These are phyloP conservation scores for Cadophora gregata DNA, from an alignment of 2,329 filamentous ascomycete species.

Conservation along the genomic window DNA sequence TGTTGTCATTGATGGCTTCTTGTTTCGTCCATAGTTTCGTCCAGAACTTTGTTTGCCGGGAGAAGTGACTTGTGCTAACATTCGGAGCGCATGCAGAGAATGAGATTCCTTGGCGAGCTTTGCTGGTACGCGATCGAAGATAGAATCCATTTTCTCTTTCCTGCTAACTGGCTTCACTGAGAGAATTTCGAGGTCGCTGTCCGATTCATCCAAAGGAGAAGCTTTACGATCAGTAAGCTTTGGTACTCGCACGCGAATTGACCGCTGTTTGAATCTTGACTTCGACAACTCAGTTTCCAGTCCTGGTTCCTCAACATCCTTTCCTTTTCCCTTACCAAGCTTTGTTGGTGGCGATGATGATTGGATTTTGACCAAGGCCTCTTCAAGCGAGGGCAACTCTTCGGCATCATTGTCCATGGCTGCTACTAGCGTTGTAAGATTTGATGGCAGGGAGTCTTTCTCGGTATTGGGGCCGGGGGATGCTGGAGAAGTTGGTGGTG, in stretches of 20 bases:
- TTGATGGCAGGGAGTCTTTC: slow-evolving; percentile 36
- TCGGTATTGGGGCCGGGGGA: slow-evolving; percentile 39
- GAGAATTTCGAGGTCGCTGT: slow-evolving; percentile 52
- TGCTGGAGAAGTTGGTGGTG: slow-evolving; percentile 75
- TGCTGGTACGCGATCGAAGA: slow-evolving; percentile 73
- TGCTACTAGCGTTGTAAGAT: background rate
- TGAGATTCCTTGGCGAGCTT: slow-evolving; percentile 67
- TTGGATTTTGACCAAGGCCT: slow-evolving; percentile 26
- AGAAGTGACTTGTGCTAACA: slow-evolving; percentile 74
- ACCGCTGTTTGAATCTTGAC: slow-evolving; percentile 37
- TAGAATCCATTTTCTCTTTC: slow-evolving; percentile 60
- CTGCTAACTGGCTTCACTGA: slow-evolving; percentile 38
- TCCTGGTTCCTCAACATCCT: slow-evolving; percentile 50
- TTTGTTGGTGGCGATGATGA: slow-evolving; percentile 36
- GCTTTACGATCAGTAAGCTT: slow-evolving; percentile 46
- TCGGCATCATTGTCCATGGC: slow-evolving; percentile 3
- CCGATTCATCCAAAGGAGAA: slow-evolving; percentile 49
- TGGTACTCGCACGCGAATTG: slow-evolving; percentile 49
- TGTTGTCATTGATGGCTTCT: slow-evolving; percentile 65
- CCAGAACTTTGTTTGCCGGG: slow-evolving; percentile 58
- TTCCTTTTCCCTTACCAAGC: slow-evolving; percentile 66
- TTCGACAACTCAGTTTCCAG: slow-evolving; percentile 22
- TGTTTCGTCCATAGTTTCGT: slow-evolving; percentile 49
- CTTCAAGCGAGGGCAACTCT: slow-evolving; percentile 32
- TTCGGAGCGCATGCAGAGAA: slow-evolving; percentile 71